Conservation (phyloP, 306 rosid species). For the Biancaea sappan region DNA sequence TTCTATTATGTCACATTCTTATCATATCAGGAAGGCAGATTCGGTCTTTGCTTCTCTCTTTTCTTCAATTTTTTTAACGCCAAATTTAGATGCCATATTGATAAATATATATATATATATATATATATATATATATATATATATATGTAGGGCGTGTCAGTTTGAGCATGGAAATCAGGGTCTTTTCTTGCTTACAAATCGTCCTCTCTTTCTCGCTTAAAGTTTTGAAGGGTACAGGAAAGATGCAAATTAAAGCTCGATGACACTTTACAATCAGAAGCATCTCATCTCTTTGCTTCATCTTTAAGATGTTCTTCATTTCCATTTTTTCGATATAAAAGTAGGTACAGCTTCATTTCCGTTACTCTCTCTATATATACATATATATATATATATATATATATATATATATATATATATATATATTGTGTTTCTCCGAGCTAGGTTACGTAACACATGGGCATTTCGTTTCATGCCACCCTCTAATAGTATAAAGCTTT, state of each 20-base stretch:
- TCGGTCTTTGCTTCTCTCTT: conserved; percentile 39
- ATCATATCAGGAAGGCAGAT: conserved; percentile 27
- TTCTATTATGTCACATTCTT: conserved; percentile 32
- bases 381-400: too few species aligned
- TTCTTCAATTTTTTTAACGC: neutral
- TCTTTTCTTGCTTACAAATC: conserved; percentile 1
- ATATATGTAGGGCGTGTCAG: neutral
- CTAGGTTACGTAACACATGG: too few species aligned
- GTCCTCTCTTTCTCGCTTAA: conserved; percentile 31
- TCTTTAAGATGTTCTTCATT: conserved; percentile 26
- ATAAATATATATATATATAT: too few species aligned
- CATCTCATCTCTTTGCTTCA: conserved; percentile 55
- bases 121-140: too few species aligned
- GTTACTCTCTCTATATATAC: too few species aligned
- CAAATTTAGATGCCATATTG: neutral
- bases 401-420: too few species aligned
- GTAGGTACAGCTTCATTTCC: too few species aligned
- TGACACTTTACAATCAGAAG: conserved; percentile 43
- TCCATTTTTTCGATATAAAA: conserved; percentile 29
- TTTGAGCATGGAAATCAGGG: neutral
- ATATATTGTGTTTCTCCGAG: too few species aligned
- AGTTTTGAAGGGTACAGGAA: conserved; percentile 28
- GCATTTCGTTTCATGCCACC: too few species aligned
- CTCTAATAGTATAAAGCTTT: too few species aligned
- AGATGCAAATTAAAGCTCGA: conserved; percentile 57